phyloP scores from a whole-genome alignment of 257 asterid genomes.

The Nicotiana tomentosiformis region DNA sequence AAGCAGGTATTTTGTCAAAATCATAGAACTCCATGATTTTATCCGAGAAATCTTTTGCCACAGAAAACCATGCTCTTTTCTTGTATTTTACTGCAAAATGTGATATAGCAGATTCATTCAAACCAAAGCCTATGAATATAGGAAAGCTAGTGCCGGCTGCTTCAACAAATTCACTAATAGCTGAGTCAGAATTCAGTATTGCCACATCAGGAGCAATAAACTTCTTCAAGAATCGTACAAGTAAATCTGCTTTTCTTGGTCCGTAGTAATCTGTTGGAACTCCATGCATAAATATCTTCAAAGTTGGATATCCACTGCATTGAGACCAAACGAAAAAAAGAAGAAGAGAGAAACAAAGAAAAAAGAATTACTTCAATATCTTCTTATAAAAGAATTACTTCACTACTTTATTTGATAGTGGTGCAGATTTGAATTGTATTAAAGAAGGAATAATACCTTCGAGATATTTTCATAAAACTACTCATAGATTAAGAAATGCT shows the following conservation, averaged over 20 bases:
- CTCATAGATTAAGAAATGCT: no score
- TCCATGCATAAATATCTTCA: conserved; percentile 83
- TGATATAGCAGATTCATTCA: conserved; percentile 48
- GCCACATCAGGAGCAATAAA: conserved; percentile 83
- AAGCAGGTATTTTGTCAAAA: conserved; percentile 81
- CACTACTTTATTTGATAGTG: no score
- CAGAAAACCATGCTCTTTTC: conserved; percentile 97
- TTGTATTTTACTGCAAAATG: conserved; percentile 73
- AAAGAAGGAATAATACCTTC: no score
- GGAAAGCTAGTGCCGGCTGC: conserved; percentile 77
- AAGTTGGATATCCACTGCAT: conserved; percentile 90
- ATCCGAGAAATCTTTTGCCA: conserved; percentile 73
- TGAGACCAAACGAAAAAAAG: conserved; percentile 6
- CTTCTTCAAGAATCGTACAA: conserved; percentile 53
- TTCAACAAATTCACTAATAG: conserved; percentile 54
- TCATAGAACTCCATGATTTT: conserved; percentile 63
- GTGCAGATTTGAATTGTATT: no score
- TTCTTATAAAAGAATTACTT: neutral
- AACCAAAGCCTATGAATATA: conserved; percentile 82
- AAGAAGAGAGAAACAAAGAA: neutral
- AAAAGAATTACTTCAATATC: neutral
- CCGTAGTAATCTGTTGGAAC: conserved; percentile 84
- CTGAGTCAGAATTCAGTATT: conserved; percentile 57
- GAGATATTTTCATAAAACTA: no score
- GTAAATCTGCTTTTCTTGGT: conserved; percentile 78